Conservation (phyloP, 805 yeast genomes). For the Torulaspora delbrueckii region DNA sequence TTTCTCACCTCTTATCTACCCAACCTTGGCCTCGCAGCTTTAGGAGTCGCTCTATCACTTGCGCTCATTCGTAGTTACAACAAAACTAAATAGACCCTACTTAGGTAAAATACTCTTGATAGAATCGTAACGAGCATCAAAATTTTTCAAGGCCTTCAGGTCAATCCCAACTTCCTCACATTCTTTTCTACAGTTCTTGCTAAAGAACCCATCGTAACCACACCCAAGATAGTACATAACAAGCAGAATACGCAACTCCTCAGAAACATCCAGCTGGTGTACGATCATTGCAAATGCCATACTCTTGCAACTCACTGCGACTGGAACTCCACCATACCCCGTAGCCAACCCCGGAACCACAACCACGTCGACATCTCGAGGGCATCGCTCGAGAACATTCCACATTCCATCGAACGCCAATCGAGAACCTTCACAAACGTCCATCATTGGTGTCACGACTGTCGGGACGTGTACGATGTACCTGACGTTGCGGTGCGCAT, state of each 20-base stretch:
- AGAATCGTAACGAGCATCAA: conserved; percentile 18
- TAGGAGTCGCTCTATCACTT: conserved; percentile 20
- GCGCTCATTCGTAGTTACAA: conserved; percentile 11
- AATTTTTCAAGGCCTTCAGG: conserved; percentile 12
- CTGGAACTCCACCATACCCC: conserved; percentile 34
- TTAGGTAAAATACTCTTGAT: conserved; percentile 22
- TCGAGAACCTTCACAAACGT: conserved; percentile 23
- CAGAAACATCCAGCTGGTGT: conserved; percentile 20
- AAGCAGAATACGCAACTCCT: conserved; percentile 22
- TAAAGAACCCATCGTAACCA: conserved; percentile 22
- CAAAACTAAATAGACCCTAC: not conserved
- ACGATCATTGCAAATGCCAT: conserved; percentile 31
- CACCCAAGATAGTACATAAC: conserved; percentile 29
- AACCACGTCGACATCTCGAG: conserved; percentile 22
- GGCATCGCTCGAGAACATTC: conserved; percentile 22
- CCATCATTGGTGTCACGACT: conserved; percentile 23
- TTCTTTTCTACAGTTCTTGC: conserved; percentile 19
- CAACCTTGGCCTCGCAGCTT: conserved; percentile 19
- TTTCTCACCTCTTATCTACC: conserved; percentile 32
- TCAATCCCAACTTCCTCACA: conserved; percentile 20
- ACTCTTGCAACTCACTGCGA: conserved; percentile 24
- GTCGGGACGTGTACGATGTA: conserved; percentile 34
- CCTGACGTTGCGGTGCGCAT: conserved; percentile 11
- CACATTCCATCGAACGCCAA: conserved; percentile 32
- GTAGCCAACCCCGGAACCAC: conserved; percentile 33